A percentile compares a stretch with the other conserved stretches of the same genome.
Evolutionary conservation across 2,329 filamentous ascomycete genomes (phyloP).

Genomic region (Colletotrichum scovillei): DNA sequence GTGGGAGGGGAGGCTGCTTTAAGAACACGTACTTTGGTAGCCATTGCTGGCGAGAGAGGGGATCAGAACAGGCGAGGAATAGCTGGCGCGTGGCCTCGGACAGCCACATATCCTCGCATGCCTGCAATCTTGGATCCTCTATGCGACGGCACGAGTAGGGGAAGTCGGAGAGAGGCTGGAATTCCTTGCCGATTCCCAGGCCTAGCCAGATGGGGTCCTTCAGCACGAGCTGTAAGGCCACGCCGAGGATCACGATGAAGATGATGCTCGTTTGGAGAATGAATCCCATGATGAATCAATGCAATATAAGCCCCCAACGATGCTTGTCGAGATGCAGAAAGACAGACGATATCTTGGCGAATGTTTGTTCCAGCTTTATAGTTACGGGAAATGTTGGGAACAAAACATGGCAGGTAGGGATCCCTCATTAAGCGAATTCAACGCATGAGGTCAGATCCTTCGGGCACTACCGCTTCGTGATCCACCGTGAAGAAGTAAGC

Average conservation of each 20-base stretch:
- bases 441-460: not conserved
- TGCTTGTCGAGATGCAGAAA: not conserved
- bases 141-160: constrained; percentile 45
- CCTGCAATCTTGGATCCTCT: constrained; percentile 40
- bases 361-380: not conserved
- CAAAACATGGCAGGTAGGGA: not conserved
- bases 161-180: constrained; percentile 43
- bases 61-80: constrained; percentile 45
- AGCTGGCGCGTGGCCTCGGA: constrained; percentile 43
- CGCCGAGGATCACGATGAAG: constrained; percentile 34
- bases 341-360: not conserved
- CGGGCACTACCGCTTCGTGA: not conserved
- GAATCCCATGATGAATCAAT: constrained; percentile 3
- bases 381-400: not conserved
- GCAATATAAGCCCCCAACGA: not conserved
- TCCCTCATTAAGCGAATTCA: not conserved
- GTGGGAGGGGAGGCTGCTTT: too few species aligned
- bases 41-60: constrained; percentile 38
- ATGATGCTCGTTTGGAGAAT: constrained; percentile 27
- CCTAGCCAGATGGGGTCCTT: constrained; percentile 37
- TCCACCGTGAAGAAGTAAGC: not conserved
- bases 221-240: constrained; percentile 37
- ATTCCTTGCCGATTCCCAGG: constrained; percentile 39
- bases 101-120: constrained; percentile 48
- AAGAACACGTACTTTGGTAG: constrained; percentile 39